Conservation (phyloP, 139 green algal species). For the Deuterostichococcus epilithicus region DNA sequence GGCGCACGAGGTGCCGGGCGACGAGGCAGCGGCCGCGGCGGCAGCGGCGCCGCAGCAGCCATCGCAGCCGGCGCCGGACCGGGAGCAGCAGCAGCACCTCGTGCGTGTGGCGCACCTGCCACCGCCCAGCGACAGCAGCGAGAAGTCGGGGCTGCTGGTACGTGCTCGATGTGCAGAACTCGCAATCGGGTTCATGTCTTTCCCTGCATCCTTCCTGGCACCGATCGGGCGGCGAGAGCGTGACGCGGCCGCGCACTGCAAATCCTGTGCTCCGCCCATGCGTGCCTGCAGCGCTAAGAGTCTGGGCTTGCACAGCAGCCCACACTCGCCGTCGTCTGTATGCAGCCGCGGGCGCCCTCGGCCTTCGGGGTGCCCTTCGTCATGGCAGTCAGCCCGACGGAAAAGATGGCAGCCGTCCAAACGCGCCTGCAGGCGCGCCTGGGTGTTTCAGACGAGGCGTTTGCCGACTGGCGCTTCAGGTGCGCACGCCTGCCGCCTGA, state of each 20-base stretch:
- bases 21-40: conserved; percentile 44
- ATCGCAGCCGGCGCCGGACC: conserved; percentile 35
- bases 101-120: background rate
- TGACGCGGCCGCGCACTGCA: background rate
- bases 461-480: conserved; percentile 80
- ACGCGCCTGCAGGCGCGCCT: conserved; percentile 56
- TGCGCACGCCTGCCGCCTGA: conserved; percentile 18
- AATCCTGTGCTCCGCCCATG: background rate
- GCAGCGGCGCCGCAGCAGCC: conserved; percentile 1
- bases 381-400: conserved; percentile 55
- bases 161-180: conserved; percentile 21
- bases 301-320: background rate
- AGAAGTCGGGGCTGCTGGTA: conserved; percentile 1
- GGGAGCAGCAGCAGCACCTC: conserved; percentile 8
- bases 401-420: conserved; percentile 73
- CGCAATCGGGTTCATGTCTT: background rate
- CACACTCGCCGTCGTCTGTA: no score
- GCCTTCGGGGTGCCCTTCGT: conserved; percentile 90
- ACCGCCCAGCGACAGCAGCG: background rate
- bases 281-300: background rate
- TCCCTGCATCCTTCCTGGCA: background rate
- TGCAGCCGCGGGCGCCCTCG: conserved; percentile 20
- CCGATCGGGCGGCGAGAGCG: background rate
- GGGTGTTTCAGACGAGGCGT: conserved; percentile 70
- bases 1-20: conserved; percentile 64